These are phyloP conservation scores for Phytophthora brassicae DNA, from an alignment of 352 stramenopile genomes.

Conservation along the genomic window DNA sequence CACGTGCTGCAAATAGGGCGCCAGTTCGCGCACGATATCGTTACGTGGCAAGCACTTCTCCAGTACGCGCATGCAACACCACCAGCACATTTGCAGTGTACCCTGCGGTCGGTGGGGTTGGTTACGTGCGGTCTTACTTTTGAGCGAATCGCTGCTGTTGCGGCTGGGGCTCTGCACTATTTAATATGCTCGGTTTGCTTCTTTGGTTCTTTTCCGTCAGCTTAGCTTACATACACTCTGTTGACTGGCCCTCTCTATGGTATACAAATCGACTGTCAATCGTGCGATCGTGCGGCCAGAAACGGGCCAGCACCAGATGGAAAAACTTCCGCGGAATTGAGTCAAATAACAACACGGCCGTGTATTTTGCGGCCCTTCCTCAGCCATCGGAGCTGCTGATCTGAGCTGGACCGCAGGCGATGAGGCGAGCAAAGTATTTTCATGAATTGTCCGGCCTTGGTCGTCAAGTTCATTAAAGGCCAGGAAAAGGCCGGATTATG, in stretches of 20 bases:
- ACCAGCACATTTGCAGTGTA: slow-evolving; percentile 73
- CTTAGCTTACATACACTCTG: slow-evolving; percentile 18
- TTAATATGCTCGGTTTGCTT: slow-evolving; percentile 13
- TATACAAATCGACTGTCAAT: slow-evolving; percentile 27
- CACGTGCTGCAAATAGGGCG: slow-evolving; percentile 85
- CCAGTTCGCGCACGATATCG: slow-evolving; percentile 85
- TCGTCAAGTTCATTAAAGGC: too few relatives aligned
- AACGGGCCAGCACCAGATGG: slow-evolving; percentile 15
- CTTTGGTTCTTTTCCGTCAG: slow-evolving; percentile 28
- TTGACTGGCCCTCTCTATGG: slow-evolving; percentile 29
- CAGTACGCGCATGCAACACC: slow-evolving; percentile 88
- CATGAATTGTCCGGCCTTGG: too few relatives aligned
- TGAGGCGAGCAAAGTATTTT: too few relatives aligned
- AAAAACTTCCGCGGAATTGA: slow-evolving; percentile 23
- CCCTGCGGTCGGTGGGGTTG: too few relatives aligned
- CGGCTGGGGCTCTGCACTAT: slow-evolving; percentile 4
- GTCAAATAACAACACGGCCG: too few relatives aligned
- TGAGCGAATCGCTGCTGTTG: too few relatives aligned
- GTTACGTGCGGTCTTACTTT: too few relatives aligned
- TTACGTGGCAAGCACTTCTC: slow-evolving; percentile 86
- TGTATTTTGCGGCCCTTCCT: slow-evolving; percentile 12
- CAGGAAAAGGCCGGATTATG: too few relatives aligned
- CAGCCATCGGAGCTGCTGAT: slow-evolving; percentile 16
- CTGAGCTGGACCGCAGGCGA: too few relatives aligned
- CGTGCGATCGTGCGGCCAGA: slow-evolving; percentile 23